These are phyloP conservation scores for Neopestalotiopsis sp. DNA, from an alignment of 2,329 filamentous ascomycete species.

Conservation along the genomic window DNA sequence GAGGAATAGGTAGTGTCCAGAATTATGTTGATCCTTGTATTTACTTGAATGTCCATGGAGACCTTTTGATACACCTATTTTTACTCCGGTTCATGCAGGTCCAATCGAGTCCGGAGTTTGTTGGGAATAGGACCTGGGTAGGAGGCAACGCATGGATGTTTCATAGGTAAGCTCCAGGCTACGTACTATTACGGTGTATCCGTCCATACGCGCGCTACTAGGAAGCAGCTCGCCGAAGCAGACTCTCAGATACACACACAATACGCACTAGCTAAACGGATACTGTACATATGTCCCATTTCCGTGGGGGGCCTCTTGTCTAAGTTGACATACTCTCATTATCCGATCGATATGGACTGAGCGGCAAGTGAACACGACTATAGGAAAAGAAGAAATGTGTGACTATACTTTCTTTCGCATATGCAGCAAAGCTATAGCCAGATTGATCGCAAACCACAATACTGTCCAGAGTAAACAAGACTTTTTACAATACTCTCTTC, in stretches of 20 bases:
- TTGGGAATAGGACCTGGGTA: background rate
- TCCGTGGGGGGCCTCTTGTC: background rate
- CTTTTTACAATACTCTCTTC: too few relatives aligned
- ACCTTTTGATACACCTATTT: background rate
- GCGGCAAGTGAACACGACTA: background rate
- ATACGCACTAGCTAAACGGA: background rate
- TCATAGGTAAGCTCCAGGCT: background rate
- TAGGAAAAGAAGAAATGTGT: background rate
- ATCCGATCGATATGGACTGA: background rate
- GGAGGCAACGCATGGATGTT: conserved; percentile 8
- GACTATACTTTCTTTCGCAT: background rate
- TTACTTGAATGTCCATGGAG: background rate
- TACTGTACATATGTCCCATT: background rate
- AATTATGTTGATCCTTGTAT: background rate
- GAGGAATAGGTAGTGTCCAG: background rate
- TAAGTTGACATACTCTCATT: background rate
- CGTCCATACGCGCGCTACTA: background rate
- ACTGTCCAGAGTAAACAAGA: background rate
- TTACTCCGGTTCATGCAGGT: background rate
- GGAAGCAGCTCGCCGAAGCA: background rate
- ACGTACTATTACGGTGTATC: background rate
- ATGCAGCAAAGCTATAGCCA: background rate
- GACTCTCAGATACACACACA: background rate
- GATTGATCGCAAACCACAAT: background rate
- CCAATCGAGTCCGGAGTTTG: conserved; percentile 7